Evolutionary conservation across 2,329 filamentous ascomycete species (phyloP).

Genomic region (Onygenales sp.): DNA sequence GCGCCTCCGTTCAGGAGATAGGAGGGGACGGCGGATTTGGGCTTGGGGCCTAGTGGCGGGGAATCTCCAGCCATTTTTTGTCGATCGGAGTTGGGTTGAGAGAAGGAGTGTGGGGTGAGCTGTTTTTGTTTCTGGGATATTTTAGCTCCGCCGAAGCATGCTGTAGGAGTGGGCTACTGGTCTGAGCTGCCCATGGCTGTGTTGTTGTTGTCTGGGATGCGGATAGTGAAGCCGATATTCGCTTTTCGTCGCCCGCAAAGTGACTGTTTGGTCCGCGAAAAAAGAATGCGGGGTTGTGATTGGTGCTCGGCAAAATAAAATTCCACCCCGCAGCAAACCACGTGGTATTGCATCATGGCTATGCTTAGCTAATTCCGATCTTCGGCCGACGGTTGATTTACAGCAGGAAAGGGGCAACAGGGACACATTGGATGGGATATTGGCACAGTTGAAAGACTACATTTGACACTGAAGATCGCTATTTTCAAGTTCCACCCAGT

Average conservation of each 20-base stretch:
- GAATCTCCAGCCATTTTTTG: conserved; percentile 37
- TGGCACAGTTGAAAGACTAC: too few species aligned
- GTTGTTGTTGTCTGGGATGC: too few species aligned
- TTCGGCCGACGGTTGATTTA: too few species aligned
- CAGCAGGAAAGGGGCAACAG: too few species aligned
- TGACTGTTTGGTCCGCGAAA: neutral
- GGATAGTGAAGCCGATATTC: too few species aligned
- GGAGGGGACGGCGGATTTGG: conserved; percentile 45
- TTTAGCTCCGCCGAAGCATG: too few species aligned
- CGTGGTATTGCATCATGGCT: neutral
- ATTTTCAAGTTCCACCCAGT: too few species aligned
- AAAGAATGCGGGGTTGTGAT: neutral
- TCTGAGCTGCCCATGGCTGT: too few species aligned
- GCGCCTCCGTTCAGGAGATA: conserved; percentile 48
- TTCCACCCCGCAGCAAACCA: neutral
- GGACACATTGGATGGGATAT: too few species aligned
- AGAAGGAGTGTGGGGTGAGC: neutral
- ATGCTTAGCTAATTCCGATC: too few species aligned
- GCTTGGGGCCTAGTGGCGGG: conserved; percentile 36
- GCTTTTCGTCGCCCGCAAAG: neutral
- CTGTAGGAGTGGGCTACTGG: too few species aligned
- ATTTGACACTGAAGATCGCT: too few species aligned
- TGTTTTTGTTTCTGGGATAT: neutral
- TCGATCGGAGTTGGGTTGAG: neutral
- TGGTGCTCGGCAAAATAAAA: neutral